phyloP scores from a whole-genome alignment of 1,139 yeast species.

The Protomyces arabidopsidicola region DNA sequence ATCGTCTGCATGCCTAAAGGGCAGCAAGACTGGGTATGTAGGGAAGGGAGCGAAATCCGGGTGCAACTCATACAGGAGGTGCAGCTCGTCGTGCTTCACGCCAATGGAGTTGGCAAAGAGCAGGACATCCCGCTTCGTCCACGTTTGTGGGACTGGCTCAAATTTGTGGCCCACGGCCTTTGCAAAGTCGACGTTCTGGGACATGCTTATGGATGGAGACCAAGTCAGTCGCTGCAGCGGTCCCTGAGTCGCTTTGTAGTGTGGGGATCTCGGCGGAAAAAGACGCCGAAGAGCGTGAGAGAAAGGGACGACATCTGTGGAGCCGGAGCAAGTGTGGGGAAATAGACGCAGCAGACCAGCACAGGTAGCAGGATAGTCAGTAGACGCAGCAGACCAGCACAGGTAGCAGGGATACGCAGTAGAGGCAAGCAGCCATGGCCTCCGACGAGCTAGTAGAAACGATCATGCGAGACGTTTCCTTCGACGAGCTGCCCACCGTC shows the following conservation, averaged over 20 bases:
- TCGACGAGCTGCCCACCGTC: slow-evolving; percentile 26
- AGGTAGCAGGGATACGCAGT: not conserved
- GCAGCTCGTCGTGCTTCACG: slow-evolving; percentile 18
- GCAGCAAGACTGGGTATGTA: slow-evolving; percentile 21
- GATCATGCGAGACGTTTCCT: not conserved
- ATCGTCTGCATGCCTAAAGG: slow-evolving; percentile 18
- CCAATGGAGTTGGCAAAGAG: slow-evolving; percentile 25
- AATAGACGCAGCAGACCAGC: no score
- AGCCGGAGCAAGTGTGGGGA: not conserved
- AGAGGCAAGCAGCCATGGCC: not conserved
- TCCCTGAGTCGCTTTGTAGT: no score
- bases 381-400: not conserved
- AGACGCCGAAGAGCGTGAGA: not conserved
- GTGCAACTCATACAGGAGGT: slow-evolving; percentile 21
- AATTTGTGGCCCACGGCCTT: slow-evolving; percentile 20
- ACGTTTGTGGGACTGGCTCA: slow-evolving; percentile 19
- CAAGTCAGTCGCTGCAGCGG: no score
- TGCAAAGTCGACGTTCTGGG: slow-evolving; percentile 13
- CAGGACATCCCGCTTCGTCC: slow-evolving; percentile 25
- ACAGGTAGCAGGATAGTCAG: not conserved
- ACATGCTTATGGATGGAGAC: not conserved
- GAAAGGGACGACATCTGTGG: not conserved
- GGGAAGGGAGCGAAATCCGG: slow-evolving; percentile 22
- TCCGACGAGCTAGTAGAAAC: not conserved
- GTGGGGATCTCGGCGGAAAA: not conserved